Evolutionary conservation across 345 rosid genomes (phyloP).

Genomic region (Eucalyptus sp.): DNA sequence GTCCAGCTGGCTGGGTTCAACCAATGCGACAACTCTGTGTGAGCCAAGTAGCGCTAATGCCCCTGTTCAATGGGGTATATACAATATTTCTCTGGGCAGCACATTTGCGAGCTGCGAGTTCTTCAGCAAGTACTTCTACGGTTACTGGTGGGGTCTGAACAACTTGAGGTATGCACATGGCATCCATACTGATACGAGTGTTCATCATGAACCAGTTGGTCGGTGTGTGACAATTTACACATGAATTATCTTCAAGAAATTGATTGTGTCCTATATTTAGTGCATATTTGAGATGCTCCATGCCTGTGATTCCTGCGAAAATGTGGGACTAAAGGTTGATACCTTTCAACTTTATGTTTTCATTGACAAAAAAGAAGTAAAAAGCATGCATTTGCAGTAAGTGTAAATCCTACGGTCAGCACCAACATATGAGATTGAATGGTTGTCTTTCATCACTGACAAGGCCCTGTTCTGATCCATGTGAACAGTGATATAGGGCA

Average conservation of each 20-base stretch:
- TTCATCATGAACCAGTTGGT: not conserved
- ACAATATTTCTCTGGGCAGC: not conserved
- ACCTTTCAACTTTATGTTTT: not conserved
- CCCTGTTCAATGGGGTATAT: slow-evolving; percentile 7
- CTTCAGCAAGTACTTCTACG: slow-evolving; percentile 15
- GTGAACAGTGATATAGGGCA: slow-evolving; percentile 36
- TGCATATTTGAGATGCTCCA: not conserved
- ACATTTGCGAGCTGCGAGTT: slow-evolving; percentile 1
- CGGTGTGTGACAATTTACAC: not conserved
- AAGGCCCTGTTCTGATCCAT: not conserved
- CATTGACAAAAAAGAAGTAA: not conserved
- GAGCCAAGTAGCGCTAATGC: not conserved
- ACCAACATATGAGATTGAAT: not conserved
- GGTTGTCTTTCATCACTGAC: not conserved
- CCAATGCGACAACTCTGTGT: slow-evolving; percentile 11
- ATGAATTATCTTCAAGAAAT: not conserved
- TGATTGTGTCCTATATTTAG: not conserved
- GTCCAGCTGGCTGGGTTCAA: not conserved
- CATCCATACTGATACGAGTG: not conserved
- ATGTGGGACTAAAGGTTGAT: not conserved
- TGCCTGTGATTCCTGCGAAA: not conserved
- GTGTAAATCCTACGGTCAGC: not conserved
- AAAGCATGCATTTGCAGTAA: not conserved
- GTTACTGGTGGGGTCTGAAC: slow-evolving; percentile 28
- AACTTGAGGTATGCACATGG: slow-evolving; percentile 8